Base-by-base conservation (phyloP, 768 basidiomycete genomes). In the Sarcomyxa edulis region DNA sequence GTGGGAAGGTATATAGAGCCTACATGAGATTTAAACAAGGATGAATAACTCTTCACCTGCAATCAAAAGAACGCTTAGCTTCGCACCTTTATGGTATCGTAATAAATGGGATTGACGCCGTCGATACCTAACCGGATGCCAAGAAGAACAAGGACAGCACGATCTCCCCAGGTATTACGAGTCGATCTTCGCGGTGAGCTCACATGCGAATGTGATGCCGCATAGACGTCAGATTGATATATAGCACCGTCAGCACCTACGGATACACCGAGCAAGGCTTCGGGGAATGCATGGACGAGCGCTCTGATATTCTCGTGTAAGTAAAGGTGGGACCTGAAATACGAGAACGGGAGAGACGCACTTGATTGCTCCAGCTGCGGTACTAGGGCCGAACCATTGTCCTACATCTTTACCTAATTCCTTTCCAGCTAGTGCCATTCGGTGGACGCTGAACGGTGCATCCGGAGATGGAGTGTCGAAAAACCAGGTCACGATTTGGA, bases 301-400 rank as follows among this genome's bases (percentile, higher is more conserved):
- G 81, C 71, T 58, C 90, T 91, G 52, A 1, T 30, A 21, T n/a
- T n/a, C 12, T 23, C 43, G 45, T 24, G 32, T 25, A 21, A 34
- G 15, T 7, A 16, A 39, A 35, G 2, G 31, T 12, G 9, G 21
- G n/a, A n/a, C n/a, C n/a, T n/a, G n/a, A n/a, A n/a, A n/a, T n/a
- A n/a, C n/a, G n/a, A n/a, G 34, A 44, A 18, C 8, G 22, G 16
- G 19, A 41, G 20, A 32, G 7, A 56, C 72, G 40, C 54, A 90
- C 86, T 86, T 91, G 64, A 98, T 86, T 8, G 92, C 94, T 25
- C 94, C 93, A 6, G 94, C 93, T n/a, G 95, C 96, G 0, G 89
- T 92, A 54, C 89, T 94, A 0, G 95, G 95, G 0, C 95, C 95
- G 52, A 98, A 98, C 95, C 95, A 98, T 59, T 92, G 86, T 1